Base-by-base conservation (phyloP, 192 early-diverging fungal species). In the Jimgerdemannia lactiflua region DNA sequence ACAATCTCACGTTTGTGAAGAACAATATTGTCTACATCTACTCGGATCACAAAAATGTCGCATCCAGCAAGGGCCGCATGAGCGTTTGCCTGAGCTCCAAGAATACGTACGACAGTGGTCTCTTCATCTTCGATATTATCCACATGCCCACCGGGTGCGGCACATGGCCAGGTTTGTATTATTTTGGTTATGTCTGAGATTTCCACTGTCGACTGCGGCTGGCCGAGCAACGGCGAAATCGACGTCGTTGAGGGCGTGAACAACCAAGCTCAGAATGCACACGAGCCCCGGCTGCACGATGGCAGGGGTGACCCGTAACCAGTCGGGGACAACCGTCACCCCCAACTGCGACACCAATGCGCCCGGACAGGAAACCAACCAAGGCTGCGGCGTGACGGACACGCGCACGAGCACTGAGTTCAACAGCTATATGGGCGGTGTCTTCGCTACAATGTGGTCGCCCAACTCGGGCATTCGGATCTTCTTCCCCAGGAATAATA, bases 101-200 rank as follows among this genome's bases (percentile, higher is more conserved):
- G 29, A 64, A 72, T 8, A 10, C 11, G 4, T 77, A 72, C 71
- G 80, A 81, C 43, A 39, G 20, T 10, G 81, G 81, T 6, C 70
- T 83, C 42, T 79, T 75, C 49, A 7, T 79, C 9, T 67, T 79
- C 67, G 78, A 75, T 68, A 14, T 75, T 4, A 39, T 42, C 14
- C 84, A 86, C 72, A 82, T 85, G 42, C 84, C 84, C 1, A 42
- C n/a, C 39, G 85, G 86, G 2, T 87, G 85, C 67, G 86, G 86
- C 68, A 86, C 83, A 4, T 87, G 86, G 83, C 44, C 64, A 71
- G 19, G 14, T 71, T 44, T 42, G 70, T n/a, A 17, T 54, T 18
- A 44, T 59, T 71, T 54, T 71, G 10, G 18, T 29, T n/a, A 29
- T 29, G 29, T 29, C 29, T 29, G 29, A 1, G 29, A 29, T 29